Evolutionary conservation across 1,284 basidiomycete species (phyloP).

Genomic region (Sphagnurus paluster): DNA sequence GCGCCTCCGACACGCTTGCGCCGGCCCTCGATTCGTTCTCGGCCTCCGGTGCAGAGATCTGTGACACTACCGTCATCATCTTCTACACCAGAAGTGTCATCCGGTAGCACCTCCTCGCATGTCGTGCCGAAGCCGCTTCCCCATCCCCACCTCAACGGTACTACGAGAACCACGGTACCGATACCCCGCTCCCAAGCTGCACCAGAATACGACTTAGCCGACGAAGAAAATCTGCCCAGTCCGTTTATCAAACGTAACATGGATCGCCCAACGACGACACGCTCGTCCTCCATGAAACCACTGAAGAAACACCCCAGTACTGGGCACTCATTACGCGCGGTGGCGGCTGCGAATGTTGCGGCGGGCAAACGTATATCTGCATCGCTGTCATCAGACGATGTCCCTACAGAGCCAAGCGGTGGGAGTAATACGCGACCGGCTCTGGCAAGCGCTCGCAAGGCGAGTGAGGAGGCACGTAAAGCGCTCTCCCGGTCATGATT

Average conservation of each 20-base stretch:
- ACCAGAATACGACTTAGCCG: constrained; percentile 63
- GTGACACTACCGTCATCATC: constrained; percentile 17
- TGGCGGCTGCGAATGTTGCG: constrained; percentile 64
- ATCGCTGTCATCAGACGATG: constrained; percentile 19
- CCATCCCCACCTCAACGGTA: constrained; percentile 37
- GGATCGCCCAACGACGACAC: constrained; percentile 25
- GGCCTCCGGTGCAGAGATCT: constrained; percentile 20
- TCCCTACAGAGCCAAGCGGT: constrained; percentile 14
- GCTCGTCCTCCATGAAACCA: constrained; percentile 8
- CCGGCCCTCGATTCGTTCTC: constrained; percentile 42
- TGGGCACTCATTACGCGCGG: constrained; percentile 53
- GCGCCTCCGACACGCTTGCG: constrained; percentile 41
- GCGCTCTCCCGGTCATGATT: constrained; percentile 41
- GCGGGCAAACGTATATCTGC: constrained; percentile 29
- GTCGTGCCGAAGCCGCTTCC: constrained; percentile 33
- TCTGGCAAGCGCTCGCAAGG: constrained; percentile 44
- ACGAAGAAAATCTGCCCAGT: constrained; percentile 83
- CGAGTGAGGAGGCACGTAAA: constrained; percentile 53
- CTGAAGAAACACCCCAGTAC: constrained; percentile 46
- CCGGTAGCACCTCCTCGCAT: constrained; percentile 18
- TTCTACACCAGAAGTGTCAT: constrained; percentile 20
- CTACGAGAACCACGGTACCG: constrained; percentile 22
- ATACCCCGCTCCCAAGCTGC: constrained; percentile 26
- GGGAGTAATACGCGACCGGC: constrained; percentile 30
- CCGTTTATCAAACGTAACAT: constrained; percentile 73